These are phyloP conservation scores for Orbilia javanica DNA, from an alignment of 2,329 filamentous ascomycete genomes.

Conservation along the genomic window DNA sequence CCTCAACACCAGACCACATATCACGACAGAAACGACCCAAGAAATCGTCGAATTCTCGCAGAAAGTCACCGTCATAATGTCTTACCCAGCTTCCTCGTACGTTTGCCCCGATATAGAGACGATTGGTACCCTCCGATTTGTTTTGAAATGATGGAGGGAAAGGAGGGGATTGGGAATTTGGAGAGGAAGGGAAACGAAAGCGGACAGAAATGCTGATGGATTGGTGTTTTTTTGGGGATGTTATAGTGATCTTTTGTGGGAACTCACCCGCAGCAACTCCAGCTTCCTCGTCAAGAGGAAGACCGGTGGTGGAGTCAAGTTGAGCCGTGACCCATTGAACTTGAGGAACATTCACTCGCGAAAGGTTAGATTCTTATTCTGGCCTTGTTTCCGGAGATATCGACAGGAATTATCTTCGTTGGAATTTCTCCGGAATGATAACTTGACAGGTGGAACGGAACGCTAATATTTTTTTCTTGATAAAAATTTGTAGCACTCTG, in stretches of 20 bases:
- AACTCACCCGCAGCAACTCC: constrained; percentile 80
- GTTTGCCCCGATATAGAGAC: constrained; percentile 18
- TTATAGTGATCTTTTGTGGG: constrained; percentile 55
- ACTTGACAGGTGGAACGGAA: constrained; percentile 47
- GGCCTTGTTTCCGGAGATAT: constrained; percentile 22
- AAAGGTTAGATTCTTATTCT: constrained; percentile 73
- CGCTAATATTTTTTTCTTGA: constrained; percentile 33
- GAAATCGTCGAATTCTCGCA: constrained; percentile 26
- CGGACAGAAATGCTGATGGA: constrained; percentile 33
- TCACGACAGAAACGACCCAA: constrained; percentile 20
- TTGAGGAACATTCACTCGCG: constrained; percentile 88
- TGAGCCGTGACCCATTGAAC: constrained; percentile 95
- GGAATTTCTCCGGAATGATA: constrained; percentile 41
- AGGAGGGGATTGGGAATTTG: constrained; percentile 6
- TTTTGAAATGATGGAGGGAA: not conserved
- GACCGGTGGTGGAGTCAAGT: constrained; percentile 81
- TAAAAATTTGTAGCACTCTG: constrained; percentile 49
- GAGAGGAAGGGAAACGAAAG: not conserved
- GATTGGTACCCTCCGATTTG: not conserved
- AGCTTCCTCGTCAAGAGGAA: constrained; percentile 92
- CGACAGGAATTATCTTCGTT: not conserved
- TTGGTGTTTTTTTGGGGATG: not conserved
- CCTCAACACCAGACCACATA: constrained; percentile 35
- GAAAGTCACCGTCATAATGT: constrained; percentile 43
- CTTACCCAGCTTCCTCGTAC: constrained; percentile 43